Conservation (phyloP, 83 land plant species). For the Larix sibirica region DNA sequence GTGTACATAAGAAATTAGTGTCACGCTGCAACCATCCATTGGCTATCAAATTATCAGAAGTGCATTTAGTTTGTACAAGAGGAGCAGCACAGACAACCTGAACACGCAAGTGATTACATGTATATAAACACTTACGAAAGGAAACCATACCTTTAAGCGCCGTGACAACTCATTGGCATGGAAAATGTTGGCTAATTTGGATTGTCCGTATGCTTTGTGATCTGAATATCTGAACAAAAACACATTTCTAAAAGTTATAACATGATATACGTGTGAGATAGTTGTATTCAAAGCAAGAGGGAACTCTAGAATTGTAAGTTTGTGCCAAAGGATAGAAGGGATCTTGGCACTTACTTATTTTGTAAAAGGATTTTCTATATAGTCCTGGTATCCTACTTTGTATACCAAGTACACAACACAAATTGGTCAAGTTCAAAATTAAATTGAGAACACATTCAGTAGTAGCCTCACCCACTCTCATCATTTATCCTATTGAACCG, state of each 20-base stretch:
- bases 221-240: constrained; percentile 14
- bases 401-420: not conserved
- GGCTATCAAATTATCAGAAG: too few species aligned
- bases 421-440: not conserved
- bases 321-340: not conserved
- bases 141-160: constrained; percentile 18
- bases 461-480: constrained; percentile 25
- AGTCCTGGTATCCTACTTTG: too few species aligned
- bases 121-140: too few species aligned
- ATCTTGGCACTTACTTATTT: not conserved
- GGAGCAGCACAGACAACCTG: too few species aligned
- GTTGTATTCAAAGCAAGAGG: too few species aligned
- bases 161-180: constrained; percentile 31
- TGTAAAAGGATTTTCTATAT: not conserved
- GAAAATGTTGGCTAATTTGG: constrained; percentile 29
- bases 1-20: too few species aligned
- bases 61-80: too few species aligned
- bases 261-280: not conserved
- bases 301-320: too few species aligned
- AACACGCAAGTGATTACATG: too few species aligned
- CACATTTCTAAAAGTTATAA: not conserved
- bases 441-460: not conserved
- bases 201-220: constrained; percentile 24
- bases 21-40: too few species aligned
- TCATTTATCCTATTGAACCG: constrained; percentile 55